Conservation (phyloP, 495 filamentous ascomycete genomes). For the Aspergillus coremiiformis region DNA sequence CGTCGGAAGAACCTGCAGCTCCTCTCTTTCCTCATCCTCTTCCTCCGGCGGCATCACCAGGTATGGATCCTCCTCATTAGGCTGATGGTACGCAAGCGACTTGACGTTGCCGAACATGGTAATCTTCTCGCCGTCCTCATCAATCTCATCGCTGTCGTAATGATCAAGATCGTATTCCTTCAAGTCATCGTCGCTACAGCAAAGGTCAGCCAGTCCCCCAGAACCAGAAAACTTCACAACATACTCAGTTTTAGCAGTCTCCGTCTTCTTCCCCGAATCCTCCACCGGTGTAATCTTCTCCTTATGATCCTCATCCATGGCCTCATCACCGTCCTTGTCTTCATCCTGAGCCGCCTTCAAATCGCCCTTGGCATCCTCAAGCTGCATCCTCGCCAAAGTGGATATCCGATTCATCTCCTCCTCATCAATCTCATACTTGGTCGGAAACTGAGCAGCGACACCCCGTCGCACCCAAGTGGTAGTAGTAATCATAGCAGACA, state of each 20-base stretch:
- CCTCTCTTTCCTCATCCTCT: slow-evolving; percentile 85
- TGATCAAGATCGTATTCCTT: slow-evolving; percentile 94
- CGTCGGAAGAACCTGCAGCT: slow-evolving; percentile 83
- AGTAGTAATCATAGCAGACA: slow-evolving; percentile 85
- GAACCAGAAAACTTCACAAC: slow-evolving; percentile 1
- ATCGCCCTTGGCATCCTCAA: slow-evolving; percentile 87
- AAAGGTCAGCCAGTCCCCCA: background rate
- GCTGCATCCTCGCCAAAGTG: slow-evolving; percentile 75
- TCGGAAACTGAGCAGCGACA: slow-evolving; percentile 84
- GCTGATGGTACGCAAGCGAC: slow-evolving; percentile 84
- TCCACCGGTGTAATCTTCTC: slow-evolving; percentile 15
- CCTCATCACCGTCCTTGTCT: slow-evolving; percentile 24
- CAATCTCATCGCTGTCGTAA: slow-evolving; percentile 77
- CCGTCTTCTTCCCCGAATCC: slow-evolving; percentile 17
- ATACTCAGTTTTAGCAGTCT: slow-evolving; percentile 13
- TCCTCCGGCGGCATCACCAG: slow-evolving; percentile 73
- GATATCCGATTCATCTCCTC: slow-evolving; percentile 88
- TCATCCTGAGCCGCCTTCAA: slow-evolving; percentile 57
- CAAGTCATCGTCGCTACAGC: slow-evolving; percentile 63
- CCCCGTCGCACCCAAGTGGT: slow-evolving; percentile 91
- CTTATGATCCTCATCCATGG: slow-evolving; percentile 26
- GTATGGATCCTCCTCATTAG: slow-evolving; percentile 90
- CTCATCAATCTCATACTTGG: slow-evolving; percentile 86
- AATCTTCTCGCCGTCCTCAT: slow-evolving; percentile 60
- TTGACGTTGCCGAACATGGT: slow-evolving; percentile 94